Conservation (phyloP, 495 filamentous ascomycete genomes). For the Corynascus novoguineensis region DNA sequence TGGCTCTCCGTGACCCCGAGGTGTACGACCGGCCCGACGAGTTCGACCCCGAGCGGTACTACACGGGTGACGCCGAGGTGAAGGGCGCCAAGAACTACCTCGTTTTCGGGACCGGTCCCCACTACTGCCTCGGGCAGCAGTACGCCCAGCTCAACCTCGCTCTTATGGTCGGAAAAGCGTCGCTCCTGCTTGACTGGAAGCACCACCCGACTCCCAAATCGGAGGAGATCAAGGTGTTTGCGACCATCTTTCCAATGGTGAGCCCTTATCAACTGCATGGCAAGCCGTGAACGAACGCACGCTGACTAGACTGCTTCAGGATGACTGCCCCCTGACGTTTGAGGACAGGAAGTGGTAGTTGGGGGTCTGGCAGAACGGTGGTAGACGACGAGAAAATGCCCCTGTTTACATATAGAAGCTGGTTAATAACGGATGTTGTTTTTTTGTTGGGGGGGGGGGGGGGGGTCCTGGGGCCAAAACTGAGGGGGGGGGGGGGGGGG, state of each 20-base stretch:
- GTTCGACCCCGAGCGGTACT: slow-evolving; percentile 90
- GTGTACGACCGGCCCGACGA: slow-evolving; percentile 84
- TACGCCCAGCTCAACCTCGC: slow-evolving; percentile 90
- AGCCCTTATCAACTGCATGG: too few relatives aligned
- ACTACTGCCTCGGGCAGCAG: slow-evolving; percentile 93
- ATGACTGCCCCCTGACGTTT: slow-evolving; percentile 65
- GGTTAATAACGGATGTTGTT: neutral
- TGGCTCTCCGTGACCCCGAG: slow-evolving; percentile 88
- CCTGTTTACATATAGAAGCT: too few relatives aligned
- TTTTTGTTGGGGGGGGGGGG: neutral
- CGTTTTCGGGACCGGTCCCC: slow-evolving; percentile 92
- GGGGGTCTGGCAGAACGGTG: too few relatives aligned
- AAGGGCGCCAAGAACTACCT: slow-evolving; percentile 94
- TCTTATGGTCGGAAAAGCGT: slow-evolving; percentile 91
- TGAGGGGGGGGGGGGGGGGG: too few relatives aligned
- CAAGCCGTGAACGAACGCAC: neutral
- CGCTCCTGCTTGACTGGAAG: slow-evolving; percentile 82
- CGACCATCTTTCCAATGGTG: slow-evolving; percentile 95
- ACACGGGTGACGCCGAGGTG: slow-evolving; percentile 77
- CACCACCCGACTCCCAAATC: slow-evolving; percentile 74
- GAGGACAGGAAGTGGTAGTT: slow-evolving; percentile 42
- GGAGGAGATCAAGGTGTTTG: slow-evolving; percentile 97
- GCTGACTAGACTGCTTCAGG: slow-evolving; percentile 38
- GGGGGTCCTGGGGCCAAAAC: too few relatives aligned
- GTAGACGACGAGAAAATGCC: too few relatives aligned